phyloP scores from a whole-genome alignment of 148 eudicot genomes.

The Rhododendron molle region DNA sequence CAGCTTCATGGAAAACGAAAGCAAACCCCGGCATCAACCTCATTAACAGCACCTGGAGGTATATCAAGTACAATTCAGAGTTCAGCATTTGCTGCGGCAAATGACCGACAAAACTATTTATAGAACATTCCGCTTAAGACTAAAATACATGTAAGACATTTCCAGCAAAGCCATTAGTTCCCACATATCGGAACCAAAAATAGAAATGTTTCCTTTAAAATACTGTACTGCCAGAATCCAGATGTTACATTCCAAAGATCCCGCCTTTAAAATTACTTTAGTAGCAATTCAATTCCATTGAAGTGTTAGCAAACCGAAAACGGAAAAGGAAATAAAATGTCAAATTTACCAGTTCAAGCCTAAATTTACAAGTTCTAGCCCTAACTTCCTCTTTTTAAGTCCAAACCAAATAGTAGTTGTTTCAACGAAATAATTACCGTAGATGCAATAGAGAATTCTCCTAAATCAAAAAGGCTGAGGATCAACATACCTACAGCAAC shows the following conservation, averaged over 20 bases:
- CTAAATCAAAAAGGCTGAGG: not conserved
- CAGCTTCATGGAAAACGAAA: not conserved
- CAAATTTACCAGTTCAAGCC: not conserved
- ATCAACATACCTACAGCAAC: slow-evolving; percentile 80
- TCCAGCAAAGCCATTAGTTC: not conserved
- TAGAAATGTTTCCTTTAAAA: not conserved
- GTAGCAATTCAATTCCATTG: not conserved
- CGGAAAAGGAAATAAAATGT: not conserved
- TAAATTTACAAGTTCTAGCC: not conserved
- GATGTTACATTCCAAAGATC: not conserved
- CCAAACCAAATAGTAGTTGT: not conserved
- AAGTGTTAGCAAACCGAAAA: not conserved
- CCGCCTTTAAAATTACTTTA: not conserved
- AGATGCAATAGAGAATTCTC: not conserved
- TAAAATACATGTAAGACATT: not conserved
- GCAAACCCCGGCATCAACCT: not conserved
- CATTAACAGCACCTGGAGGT: not conserved
- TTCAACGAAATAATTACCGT: not conserved
- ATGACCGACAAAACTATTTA: not conserved
- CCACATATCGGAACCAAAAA: not conserved
- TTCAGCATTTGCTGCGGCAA: not conserved
- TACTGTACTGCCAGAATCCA: not conserved
- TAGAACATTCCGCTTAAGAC: not conserved
- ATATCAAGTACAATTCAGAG: not conserved
- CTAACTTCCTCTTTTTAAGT: not conserved